phyloP scores from a whole-genome alignment of 441 rosid species.

The Adansonia grandidieri region DNA sequence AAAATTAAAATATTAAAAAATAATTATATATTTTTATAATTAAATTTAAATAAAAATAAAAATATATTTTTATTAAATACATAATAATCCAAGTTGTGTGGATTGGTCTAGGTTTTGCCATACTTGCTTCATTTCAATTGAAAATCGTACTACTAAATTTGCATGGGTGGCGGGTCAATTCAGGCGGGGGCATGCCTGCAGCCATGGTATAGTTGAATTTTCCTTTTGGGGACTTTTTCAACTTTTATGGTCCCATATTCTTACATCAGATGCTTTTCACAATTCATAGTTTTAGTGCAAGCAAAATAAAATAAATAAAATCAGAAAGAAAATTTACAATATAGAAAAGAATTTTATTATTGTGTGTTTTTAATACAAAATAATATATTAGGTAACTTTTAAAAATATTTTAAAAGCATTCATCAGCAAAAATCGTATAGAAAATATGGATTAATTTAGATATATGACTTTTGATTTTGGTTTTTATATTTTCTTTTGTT shows the following conservation, averaged over 20 bases:
- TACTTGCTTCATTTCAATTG: neutral
- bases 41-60: too few species aligned
- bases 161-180: slow-evolving; percentile 26
- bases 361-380: too few species aligned
- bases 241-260: neutral
- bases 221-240: neutral
- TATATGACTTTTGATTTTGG: neutral
- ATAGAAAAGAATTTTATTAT: too few species aligned
- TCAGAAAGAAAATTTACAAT: too few species aligned
- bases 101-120: too few species aligned
- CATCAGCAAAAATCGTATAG: too few species aligned
- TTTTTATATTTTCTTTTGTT: neutral
- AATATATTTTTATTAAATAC: too few species aligned
- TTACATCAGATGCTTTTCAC: neutral
- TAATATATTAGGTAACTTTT: too few species aligned
- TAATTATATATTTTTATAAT: too few species aligned
- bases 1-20: too few species aligned
- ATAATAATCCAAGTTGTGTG: too few species aligned
- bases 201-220: neutral
- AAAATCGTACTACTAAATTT: neutral
- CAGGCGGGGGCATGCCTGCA: slow-evolving; percentile 1
- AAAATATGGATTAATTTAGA: neutral
- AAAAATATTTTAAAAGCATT: too few species aligned
- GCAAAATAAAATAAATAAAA: neutral
- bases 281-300: neutral